Evolutionary conservation across 78 protist genomes (phyloP).

Genomic region (Bigelowiella natans): DNA sequence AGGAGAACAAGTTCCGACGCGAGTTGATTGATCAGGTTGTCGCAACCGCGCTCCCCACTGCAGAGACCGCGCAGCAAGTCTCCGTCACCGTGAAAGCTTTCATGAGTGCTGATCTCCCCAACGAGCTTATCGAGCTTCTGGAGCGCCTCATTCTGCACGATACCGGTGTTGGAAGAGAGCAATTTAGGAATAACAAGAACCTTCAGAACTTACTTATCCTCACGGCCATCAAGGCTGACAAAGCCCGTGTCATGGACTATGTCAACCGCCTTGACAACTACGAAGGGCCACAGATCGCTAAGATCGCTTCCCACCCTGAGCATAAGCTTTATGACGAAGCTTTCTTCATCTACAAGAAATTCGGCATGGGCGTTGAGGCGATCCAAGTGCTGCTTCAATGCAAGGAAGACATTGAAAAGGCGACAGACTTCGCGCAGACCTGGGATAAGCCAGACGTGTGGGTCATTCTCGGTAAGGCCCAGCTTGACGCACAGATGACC

Average conservation of each 20-base stretch:
- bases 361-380: constrained; percentile 1
- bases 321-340: constrained; percentile 90
- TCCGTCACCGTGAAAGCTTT: constrained; percentile 93
- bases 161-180: constrained; percentile 29
- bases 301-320: constrained; percentile 68
- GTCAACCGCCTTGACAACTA: constrained; percentile 85
- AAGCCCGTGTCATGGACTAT: constrained; percentile 83
- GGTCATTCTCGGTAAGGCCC: constrained; percentile 79
- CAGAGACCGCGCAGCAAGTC: constrained; percentile 81
- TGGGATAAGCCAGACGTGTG: constrained; percentile 79
- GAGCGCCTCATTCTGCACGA: constrained; percentile 93
- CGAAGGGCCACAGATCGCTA: constrained; percentile 91
- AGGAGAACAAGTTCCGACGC: constrained; percentile 62
- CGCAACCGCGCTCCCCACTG: constrained; percentile 88
- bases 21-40: constrained; percentile 68
- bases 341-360: constrained; percentile 62
- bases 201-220: constrained; percentile 95
- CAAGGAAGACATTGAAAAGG: constrained; percentile 74
- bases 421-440: constrained; percentile 86
- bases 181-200: constrained; percentile 76
- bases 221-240: constrained; percentile 95
- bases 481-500: constrained; percentile 62
- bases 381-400: constrained; percentile 75
- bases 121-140: constrained; percentile 95
- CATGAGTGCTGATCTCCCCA: constrained; percentile 92